These are phyloP conservation scores for Diaporthe australafricana DNA, from an alignment of 2,329 filamentous ascomycete genomes.

Conservation along the genomic window DNA sequence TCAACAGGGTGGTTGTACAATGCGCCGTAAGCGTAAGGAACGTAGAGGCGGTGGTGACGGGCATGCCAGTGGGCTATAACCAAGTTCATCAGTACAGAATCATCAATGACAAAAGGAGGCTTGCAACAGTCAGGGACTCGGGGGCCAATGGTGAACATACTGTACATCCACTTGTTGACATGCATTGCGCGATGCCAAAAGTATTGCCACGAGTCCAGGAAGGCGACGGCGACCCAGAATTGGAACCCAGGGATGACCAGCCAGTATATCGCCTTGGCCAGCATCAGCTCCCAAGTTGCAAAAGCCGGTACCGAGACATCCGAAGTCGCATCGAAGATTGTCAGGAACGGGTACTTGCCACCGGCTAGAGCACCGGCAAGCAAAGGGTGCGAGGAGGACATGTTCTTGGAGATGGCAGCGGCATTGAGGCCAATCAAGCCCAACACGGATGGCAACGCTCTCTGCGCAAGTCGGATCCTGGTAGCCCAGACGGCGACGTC, in stretches of 20 bases:
- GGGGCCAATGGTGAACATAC: slow-evolving; percentile 63
- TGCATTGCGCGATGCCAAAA: slow-evolving; percentile 98
- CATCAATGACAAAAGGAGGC: background rate
- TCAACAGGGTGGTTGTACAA: slow-evolving; percentile 97
- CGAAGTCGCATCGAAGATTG: slow-evolving; percentile 65
- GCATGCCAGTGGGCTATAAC: slow-evolving; percentile 85
- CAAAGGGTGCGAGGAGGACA: slow-evolving; percentile 77
- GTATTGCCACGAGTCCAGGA: slow-evolving; percentile 98
- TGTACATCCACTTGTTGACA: slow-evolving; percentile 96
- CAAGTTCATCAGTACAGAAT: slow-evolving; percentile 40
- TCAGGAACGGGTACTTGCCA: slow-evolving; percentile 81
- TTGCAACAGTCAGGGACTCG: no score
- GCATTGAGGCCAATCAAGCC: slow-evolving; percentile 82
- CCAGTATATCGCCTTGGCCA: slow-evolving; percentile 85
- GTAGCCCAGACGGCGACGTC: slow-evolving; percentile 92
- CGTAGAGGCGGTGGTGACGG: slow-evolving; percentile 95
- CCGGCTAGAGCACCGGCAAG: slow-evolving; percentile 82
- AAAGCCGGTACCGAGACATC: slow-evolving; percentile 75
- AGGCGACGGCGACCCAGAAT: slow-evolving; percentile 77
- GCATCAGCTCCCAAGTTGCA: slow-evolving; percentile 81
- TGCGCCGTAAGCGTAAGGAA: slow-evolving; percentile 96
- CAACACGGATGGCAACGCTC: slow-evolving; percentile 79
- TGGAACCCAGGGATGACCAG: slow-evolving; percentile 80
- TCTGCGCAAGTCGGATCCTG: slow-evolving; percentile 81
- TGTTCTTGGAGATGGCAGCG: slow-evolving; percentile 77